Evolutionary conservation across 2,329 filamentous ascomycete genomes (phyloP).

Genomic region (Onygenales sp.): DNA sequence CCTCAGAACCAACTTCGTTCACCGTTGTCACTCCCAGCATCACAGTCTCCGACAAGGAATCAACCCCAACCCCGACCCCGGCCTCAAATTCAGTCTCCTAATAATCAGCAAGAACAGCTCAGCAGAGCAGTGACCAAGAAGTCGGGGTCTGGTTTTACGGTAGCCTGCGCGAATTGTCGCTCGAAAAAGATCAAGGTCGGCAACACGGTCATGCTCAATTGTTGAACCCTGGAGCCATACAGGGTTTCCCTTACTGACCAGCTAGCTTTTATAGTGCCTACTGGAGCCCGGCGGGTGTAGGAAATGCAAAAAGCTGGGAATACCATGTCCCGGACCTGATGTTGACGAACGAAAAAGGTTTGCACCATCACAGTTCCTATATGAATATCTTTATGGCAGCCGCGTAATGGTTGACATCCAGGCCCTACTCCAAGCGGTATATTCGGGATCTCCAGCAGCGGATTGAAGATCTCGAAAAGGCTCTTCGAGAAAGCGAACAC

Average conservation of each 20-base stretch:
- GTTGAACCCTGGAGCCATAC: background rate
- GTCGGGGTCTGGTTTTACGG: background rate
- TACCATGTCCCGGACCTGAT: constrained; percentile 5
- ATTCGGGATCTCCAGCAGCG: constrained; percentile 9
- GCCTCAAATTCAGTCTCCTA: background rate
- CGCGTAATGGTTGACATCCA: background rate
- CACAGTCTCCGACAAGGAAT: background rate
- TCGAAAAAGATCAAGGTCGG: constrained; percentile 6
- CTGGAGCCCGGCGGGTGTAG: constrained; percentile 7
- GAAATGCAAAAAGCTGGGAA: constrained; percentile 7
- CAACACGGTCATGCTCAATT: background rate
- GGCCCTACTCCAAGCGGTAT: constrained; percentile 10
- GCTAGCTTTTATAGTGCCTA: background rate
- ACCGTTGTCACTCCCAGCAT: background rate
- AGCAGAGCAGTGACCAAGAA: background rate
- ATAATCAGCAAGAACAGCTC: background rate
- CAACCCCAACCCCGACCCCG: background rate
- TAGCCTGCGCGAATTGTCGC: constrained; percentile 6
- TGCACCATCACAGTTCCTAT: background rate
- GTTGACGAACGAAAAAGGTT: constrained; percentile 7
- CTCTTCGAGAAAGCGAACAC: constrained; percentile 6
- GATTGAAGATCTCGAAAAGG: constrained; percentile 9
- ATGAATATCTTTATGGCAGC: background rate
- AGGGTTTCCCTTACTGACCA: background rate
- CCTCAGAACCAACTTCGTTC: background rate